Base-by-base conservation (phyloP, 768 basidiomycete genomes). In the Gloeophyllum trabeum region DNA sequence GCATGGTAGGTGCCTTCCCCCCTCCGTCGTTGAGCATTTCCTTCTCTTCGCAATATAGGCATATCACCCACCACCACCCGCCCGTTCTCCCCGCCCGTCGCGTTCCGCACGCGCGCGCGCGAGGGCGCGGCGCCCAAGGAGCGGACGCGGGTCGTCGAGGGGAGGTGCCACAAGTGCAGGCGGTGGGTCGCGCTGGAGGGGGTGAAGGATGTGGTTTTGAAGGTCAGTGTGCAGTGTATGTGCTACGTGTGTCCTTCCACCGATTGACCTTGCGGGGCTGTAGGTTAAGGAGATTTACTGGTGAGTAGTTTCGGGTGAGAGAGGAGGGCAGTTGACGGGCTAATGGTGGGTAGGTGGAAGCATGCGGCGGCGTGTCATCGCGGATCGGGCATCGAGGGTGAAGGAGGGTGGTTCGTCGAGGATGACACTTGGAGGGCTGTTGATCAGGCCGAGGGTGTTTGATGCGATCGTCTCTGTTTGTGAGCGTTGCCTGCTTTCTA, bases 341-440 rank as follows among this genome's bases (percentile, higher is more conserved):
- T 2, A 19, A 14, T 41, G 5, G 34, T 6, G 22, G 5, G 2
- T 20, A 81, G 79, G 82, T 86, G 81, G 81, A 86, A 90, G 58
- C 87, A 90, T 52, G 87, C 86, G 22, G 82, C 82, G 1, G 50
- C 70, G 14, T 90, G 87, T 50, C 87, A 90, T 52, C 71, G 73
- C 41, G 69, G 71, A 14, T 70, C 70, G 4, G 66, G 61, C 14
- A 57, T 81, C 39, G 56, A 60, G 2, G 80, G 77, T 23, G 80
- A 85, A 45, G 53, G 63, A 42, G 72, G 79, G 53, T 62, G 71
- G 44, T 81, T 71, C 51, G 59, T 76, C 45, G 62, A 73, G 26
- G 79, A 85, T 46, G 60, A 63, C 3, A 59, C n/a, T n/a, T n/a
- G n/a, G n/a, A n/a, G n/a, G n/a, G n/a, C n/a, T n/a, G n/a, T n/a